Evolutionary conservation across 2,329 filamentous ascomycete genomes (phyloP).

Genomic region (Aureobasidium mangrovei): DNA sequence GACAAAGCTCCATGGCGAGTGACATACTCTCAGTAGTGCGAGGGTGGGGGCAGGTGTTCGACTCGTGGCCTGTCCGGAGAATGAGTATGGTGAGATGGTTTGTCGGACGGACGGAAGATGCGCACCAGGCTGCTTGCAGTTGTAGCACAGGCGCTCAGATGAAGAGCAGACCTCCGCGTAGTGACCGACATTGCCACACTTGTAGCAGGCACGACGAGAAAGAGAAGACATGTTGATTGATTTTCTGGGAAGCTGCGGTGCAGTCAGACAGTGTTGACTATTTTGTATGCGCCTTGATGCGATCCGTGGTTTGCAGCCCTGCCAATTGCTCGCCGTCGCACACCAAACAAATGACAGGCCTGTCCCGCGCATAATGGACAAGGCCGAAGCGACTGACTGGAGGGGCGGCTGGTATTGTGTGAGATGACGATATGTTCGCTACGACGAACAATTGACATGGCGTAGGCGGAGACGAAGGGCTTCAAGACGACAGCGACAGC

Average conservation of each 20-base stretch:
- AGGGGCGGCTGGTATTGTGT: background rate
- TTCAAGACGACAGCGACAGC: background rate
- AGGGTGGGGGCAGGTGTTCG: conserved; percentile 91
- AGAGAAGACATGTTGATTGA: conserved; percentile 41
- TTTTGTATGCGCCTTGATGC: background rate
- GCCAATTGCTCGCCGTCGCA: background rate
- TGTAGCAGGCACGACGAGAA: conserved; percentile 46
- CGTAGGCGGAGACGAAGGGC: background rate
- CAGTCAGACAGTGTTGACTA: background rate
- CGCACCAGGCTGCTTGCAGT: conserved; percentile 86
- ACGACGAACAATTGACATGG: too few relatives aligned
- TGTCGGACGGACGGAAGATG: conserved; percentile 9
- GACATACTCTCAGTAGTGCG: conserved; percentile 80
- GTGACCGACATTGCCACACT: conserved; percentile 45
- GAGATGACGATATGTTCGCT: too few relatives aligned
- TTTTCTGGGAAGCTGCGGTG: background rate
- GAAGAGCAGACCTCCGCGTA: conserved; percentile 89
- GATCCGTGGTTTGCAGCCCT: background rate
- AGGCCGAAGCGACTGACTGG: background rate
- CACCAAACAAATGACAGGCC: background rate
- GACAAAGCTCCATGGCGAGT: background rate
- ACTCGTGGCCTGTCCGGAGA: conserved; percentile 68
- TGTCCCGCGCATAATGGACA: too few relatives aligned
- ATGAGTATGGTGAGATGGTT: conserved; percentile 18
- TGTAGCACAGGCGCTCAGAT: conserved; percentile 97